phyloP scores from a whole-genome alignment of 495 filamentous ascomycete genomes.

The Penicillium mononematosum region DNA sequence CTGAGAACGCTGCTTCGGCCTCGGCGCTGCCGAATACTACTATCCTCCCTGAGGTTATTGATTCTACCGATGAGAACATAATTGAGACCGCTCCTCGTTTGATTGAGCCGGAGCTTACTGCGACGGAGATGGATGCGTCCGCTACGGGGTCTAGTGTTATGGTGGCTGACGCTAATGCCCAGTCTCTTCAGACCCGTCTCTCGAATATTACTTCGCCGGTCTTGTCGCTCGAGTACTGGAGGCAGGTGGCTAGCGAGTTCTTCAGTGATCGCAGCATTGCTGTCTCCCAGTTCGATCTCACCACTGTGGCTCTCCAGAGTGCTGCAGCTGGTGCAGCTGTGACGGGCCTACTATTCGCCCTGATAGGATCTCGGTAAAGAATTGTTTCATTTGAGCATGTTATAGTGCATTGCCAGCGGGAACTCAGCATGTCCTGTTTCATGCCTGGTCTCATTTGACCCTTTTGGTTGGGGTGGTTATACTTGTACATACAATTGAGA shows the following conservation, averaged over 20 bases:
- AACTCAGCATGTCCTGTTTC: not conserved
- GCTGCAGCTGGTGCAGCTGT: constrained; percentile 69
- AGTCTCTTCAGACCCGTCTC: constrained; percentile 29
- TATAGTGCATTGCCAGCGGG: not conserved
- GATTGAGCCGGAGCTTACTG: not conserved
- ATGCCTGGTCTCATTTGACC: constrained; percentile 2
- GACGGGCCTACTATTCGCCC: constrained; percentile 56
- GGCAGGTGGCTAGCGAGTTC: constrained; percentile 46
- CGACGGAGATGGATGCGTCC: not conserved
- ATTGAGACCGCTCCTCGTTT: constrained; percentile 2
- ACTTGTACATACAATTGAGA: constrained; percentile 27
- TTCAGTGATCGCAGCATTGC: constrained; percentile 69
- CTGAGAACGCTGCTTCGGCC: constrained; percentile 23
- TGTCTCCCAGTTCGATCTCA: constrained; percentile 71
- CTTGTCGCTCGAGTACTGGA: constrained; percentile 48
- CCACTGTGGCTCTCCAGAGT: constrained; percentile 66
- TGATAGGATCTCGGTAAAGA: constrained; percentile 53
- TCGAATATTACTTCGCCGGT: constrained; percentile 23
- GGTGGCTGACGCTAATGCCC: constrained; percentile 6
- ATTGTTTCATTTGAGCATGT: not conserved
- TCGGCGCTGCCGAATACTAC: constrained; percentile 4
- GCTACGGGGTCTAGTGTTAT: not conserved
- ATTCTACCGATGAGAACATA: constrained; percentile 14
- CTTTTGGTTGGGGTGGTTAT: constrained; percentile 1
- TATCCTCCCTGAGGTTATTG: constrained; percentile 14